These are phyloP conservation scores for Cardamine resedifolia DNA, from an alignment of 345 rosid genomes.

Conservation along the genomic window DNA sequence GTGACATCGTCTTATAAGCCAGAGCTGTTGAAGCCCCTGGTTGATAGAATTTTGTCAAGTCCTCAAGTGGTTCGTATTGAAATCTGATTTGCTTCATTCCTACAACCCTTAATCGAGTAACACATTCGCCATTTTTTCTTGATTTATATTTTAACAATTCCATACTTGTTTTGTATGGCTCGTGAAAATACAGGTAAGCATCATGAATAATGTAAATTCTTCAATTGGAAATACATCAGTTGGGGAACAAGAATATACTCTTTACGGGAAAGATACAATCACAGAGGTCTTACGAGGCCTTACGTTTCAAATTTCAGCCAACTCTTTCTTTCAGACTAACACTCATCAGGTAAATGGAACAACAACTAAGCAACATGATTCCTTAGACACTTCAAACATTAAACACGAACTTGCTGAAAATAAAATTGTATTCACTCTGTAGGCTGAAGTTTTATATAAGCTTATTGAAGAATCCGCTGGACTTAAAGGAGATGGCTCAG, in stretches of 20 bases:
- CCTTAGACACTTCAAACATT: neutral
- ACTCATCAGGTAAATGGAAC: constrained; percentile 63
- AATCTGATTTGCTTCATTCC: neutral
- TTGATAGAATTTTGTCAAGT: constrained; percentile 67
- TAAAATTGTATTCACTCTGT: constrained; percentile 22
- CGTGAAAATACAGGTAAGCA: constrained; percentile 57
- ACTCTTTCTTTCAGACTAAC: constrained; percentile 95
- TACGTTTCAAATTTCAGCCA: constrained; percentile 88
- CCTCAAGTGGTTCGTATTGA: constrained; percentile 79
- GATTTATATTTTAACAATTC: neutral
- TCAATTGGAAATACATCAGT: constrained; percentile 89
- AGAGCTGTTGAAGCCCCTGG: constrained; percentile 79
- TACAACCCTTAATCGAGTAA: neutral
- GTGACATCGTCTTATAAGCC: constrained; percentile 86
- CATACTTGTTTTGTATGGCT: neutral
- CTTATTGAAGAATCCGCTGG: constrained; percentile 82
- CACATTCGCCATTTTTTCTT: neutral
- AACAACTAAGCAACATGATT: neutral
- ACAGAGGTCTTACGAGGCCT: constrained; percentile 81
- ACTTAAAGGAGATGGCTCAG: constrained; percentile 86
- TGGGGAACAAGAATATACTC: constrained; percentile 87
- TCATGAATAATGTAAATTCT: constrained; percentile 84
- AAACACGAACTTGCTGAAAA: neutral
- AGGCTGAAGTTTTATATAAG: constrained; percentile 94
- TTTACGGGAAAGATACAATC: constrained; percentile 71